These are phyloP conservation scores for Paramecium pentaurelia DNA, from an alignment of 73 alveolate species.

Conservation along the genomic window DNA sequence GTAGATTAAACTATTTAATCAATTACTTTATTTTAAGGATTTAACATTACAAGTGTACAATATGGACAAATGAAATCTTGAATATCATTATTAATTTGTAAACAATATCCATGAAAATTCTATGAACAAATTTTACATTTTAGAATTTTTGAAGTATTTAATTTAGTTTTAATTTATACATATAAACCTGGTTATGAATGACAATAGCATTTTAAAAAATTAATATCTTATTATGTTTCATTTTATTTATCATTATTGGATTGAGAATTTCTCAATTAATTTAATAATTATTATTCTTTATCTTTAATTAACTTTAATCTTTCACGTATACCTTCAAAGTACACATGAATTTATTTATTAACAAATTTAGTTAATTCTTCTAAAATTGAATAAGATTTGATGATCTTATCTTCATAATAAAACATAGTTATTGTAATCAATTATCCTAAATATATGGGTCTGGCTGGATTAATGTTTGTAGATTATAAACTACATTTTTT, in stretches of 20 bases:
- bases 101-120: not conserved
- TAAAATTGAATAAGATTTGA: not conserved
- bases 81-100: not conserved
- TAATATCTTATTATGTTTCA: not conserved
- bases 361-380: not conserved
- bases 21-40: not conserved
- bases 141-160: not conserved
- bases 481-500: not conserved
- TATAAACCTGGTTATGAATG: not conserved
- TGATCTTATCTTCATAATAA: not conserved
- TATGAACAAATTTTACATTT: not conserved
- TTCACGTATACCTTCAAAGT: not conserved
- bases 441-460: constrained; percentile 16
- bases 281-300: not conserved
- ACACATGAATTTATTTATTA: not conserved
- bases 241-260: not conserved
- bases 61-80: not conserved
- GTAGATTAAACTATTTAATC: not conserved
- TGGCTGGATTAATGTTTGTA: not conserved
- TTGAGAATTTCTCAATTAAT: not conserved
- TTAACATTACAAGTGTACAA: not conserved
- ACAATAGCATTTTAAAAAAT: not conserved
- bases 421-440: not conserved
- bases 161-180: not conserved
- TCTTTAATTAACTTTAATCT: not conserved